Conservation (phyloP, 148 eudicot genomes). For the Camellia lanceoleosa region DNA sequence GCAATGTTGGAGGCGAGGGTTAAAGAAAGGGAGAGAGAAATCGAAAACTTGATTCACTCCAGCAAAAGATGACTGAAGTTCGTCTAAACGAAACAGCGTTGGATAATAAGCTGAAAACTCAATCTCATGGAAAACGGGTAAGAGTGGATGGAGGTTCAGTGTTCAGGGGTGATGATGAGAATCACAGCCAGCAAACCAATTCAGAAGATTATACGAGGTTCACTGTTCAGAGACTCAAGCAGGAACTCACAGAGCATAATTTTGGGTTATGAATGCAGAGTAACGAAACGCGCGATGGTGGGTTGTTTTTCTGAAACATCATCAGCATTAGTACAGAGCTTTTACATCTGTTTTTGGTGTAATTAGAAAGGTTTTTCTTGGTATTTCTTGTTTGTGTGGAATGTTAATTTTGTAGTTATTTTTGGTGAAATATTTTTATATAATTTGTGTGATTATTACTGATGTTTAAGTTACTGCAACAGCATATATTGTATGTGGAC, state of each 20-base stretch:
- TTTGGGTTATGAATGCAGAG: slow-evolving; percentile 15
- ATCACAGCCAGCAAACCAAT: slow-evolving; percentile 50
- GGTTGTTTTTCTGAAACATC: too few species aligned
- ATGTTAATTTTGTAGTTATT: background rate
- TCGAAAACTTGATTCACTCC: slow-evolving; percentile 67
- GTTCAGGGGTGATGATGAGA: slow-evolving; percentile 57
- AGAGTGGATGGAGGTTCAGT: slow-evolving; percentile 72
- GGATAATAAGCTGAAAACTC: slow-evolving; percentile 66
- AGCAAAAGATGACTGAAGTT: slow-evolving; percentile 73
- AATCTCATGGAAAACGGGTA: slow-evolving; percentile 70
- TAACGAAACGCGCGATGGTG: too few species aligned
- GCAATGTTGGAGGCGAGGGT: slow-evolving; percentile 68
- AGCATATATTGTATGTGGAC: background rate
- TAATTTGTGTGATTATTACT: background rate
- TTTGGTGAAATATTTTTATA: background rate
- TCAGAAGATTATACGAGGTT: slow-evolving; percentile 67
- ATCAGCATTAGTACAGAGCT: too few species aligned
- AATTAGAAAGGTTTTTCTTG: background rate
- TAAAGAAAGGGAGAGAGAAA: slow-evolving; percentile 85
- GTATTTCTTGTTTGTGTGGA: too few species aligned
- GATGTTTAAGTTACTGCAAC: background rate
- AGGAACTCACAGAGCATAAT: slow-evolving; percentile 68
- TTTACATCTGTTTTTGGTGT: background rate
- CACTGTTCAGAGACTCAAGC: slow-evolving; percentile 67
- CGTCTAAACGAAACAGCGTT: slow-evolving; percentile 67